Percentiles rank a stretch among this genome's conserved stretches.
Conservation (phyloP, 495 filamentous ascomycete species). For the Articulospora tetracladia region DNA sequence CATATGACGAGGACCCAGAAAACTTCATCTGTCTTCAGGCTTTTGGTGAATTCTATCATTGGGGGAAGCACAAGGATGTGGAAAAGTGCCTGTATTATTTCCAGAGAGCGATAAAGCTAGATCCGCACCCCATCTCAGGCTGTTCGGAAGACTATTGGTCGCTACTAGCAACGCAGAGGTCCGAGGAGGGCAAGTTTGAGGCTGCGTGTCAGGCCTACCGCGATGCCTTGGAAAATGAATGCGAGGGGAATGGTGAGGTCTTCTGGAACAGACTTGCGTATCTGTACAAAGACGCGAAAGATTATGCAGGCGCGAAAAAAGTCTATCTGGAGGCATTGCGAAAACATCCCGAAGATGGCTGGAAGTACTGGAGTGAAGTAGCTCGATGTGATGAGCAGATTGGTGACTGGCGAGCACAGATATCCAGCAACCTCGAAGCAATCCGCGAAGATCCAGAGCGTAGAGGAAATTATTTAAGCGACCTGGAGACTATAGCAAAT, state of each 20-base stretch:
- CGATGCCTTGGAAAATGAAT: not conserved
- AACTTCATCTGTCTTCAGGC: not conserved
- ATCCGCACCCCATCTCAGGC: constrained; percentile 1
- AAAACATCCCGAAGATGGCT: constrained; percentile 5
- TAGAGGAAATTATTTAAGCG: not conserved
- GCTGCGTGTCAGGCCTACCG: constrained; percentile 3
- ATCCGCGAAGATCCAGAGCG: constrained; percentile 1
- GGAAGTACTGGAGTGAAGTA: constrained; percentile 1
- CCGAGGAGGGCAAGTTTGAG: constrained; percentile 1
- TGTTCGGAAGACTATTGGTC: constrained; percentile 2
- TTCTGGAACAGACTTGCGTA: constrained; percentile 2
- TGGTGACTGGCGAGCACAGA: not conserved
- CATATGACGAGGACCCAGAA: not conserved
- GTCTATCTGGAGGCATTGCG: constrained; percentile 5
- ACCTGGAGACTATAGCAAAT: constrained; percentile 3
- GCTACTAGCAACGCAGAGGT: constrained; percentile 1
- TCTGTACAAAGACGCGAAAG: not conserved
- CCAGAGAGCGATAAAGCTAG: constrained; percentile 1
- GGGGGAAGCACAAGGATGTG: constrained; percentile 2
- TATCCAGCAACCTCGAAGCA: not conserved
- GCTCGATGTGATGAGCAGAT: constrained; percentile 3
- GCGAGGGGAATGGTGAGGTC: not conserved
- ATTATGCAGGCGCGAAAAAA: not conserved
- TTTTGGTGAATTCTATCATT: not conserved
- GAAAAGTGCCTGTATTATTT: constrained; percentile 1